phyloP scores from a whole-genome alignment of 495 filamentous ascomycete genomes.

The Ascodesmis nigricans region DNA sequence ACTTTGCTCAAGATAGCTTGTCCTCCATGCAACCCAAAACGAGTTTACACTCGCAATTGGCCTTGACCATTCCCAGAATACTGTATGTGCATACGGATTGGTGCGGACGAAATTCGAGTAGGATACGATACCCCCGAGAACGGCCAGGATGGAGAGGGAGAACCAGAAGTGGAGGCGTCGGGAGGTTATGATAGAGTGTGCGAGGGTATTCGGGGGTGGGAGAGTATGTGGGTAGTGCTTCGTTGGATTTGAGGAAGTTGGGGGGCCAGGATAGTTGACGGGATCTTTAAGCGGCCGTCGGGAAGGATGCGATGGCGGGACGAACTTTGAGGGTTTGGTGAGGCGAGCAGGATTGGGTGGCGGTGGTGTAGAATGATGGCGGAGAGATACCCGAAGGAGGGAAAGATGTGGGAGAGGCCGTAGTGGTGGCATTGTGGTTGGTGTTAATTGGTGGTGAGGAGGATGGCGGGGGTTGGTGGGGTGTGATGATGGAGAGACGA shows the following conservation, averaged over 20 bases:
- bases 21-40: conserved; percentile 13
- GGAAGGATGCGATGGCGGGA: conserved; percentile 16
- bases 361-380: neutral
- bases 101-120: conserved; percentile 15
- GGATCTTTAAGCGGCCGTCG: conserved; percentile 9
- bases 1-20: conserved; percentile 17
- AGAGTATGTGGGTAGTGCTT: conserved; percentile 17
- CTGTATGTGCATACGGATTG: conserved; percentile 2
- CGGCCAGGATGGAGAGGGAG: conserved; percentile 15
- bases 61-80: conserved; percentile 11
- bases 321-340: conserved; percentile 20
- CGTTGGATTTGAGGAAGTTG: conserved; percentile 7
- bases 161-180: conserved; percentile 21
- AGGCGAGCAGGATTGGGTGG: conserved; percentile 2
- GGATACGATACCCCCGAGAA: conserved; percentile 9
- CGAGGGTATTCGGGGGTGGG: conserved; percentile 18
- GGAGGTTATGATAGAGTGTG: conserved; percentile 14
- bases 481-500: too few species aligned
- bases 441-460: neutral
- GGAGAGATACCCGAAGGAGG: neutral
- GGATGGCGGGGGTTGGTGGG: neutral
- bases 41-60: conserved; percentile 5
- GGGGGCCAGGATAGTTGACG: conserved; percentile 16
- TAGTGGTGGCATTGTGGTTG: neutral
- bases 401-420: neutral